Conservation (phyloP, 2,329 filamentous ascomycete species). For the Westerdykella sp. region DNA sequence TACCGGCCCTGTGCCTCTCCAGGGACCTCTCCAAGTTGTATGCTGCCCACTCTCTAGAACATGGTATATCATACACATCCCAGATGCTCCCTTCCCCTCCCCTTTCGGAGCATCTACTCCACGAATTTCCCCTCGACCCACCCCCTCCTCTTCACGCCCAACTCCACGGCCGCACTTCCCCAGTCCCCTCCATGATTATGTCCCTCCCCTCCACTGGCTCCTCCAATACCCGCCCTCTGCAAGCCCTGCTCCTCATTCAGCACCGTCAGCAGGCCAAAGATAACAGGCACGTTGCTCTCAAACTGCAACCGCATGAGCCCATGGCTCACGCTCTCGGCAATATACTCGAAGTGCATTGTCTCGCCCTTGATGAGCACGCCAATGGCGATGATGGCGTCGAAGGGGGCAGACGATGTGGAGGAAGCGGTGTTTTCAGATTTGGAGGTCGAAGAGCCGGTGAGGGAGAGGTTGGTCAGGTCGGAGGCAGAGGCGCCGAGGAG, state of each 20-base stretch:
- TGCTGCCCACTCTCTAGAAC: no score
- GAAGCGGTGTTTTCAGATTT: conserved; percentile 8
- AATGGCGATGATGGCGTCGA: conserved; percentile 91
- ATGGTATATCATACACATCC: no score
- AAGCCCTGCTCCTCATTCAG: conserved; percentile 82
- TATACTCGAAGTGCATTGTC: conserved; percentile 99
- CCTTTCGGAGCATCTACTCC: conserved; percentile 26
- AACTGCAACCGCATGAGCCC: conserved; percentile 92
- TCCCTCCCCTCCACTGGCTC: conserved; percentile 40
- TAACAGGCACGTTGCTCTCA: conserved; percentile 79
- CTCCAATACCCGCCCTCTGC: conserved; percentile 68
- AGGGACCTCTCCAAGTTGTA: no score
- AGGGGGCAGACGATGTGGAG: conserved; percentile 48
- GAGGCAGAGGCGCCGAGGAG: conserved; percentile 61
- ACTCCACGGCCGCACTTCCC: conserved; percentile 89
- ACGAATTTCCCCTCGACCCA: conserved; percentile 68
- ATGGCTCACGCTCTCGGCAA: conserved; percentile 82
- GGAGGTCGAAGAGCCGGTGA: conserved; percentile 34
- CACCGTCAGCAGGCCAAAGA: conserved; percentile 89
- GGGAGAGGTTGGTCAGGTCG: conserved; percentile 44
- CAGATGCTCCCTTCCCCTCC: not conserved
- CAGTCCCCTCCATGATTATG: conserved; percentile 98
- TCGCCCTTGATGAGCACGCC: conserved; percentile 97
- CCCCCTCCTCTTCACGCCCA: conserved; percentile 78
- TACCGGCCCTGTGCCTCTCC: no score